phyloP scores from a whole-genome alignment of 108 stramenopile species.

The Discostella stelligeroides region DNA sequence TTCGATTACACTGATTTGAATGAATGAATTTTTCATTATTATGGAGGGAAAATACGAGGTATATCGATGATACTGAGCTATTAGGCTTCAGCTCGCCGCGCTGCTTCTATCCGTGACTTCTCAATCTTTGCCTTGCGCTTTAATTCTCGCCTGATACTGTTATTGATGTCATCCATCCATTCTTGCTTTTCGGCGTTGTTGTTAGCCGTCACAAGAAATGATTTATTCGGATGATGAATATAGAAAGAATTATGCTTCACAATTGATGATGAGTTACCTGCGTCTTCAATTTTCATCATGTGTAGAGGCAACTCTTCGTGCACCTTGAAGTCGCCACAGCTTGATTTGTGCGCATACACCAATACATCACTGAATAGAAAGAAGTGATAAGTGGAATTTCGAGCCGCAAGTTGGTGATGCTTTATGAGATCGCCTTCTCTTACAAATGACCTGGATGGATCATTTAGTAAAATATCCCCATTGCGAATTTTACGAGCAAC shows the following conservation, averaged over 20 bases:
- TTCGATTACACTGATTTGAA: too few species aligned
- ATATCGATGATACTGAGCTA: background rate
- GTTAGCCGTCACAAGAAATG: slow-evolving; percentile 77
- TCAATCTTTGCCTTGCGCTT: slow-evolving; percentile 51
- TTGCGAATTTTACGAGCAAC: slow-evolving; percentile 72
- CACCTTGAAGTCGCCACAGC: slow-evolving; percentile 55
- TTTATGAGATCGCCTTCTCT: slow-evolving; percentile 89
- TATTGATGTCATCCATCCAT: slow-evolving; percentile 66
- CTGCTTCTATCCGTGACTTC: slow-evolving; percentile 22
- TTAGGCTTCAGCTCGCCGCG: slow-evolving; percentile 6
- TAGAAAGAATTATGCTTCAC: slow-evolving; percentile 71
- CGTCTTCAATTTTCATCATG: slow-evolving; percentile 86
- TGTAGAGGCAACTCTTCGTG: slow-evolving; percentile 88
- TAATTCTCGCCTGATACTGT: slow-evolving; percentile 43
- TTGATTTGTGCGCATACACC: slow-evolving; percentile 52
- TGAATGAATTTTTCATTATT: too few species aligned
- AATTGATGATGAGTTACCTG: slow-evolving; percentile 34
- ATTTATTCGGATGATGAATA: slow-evolving; percentile 93
- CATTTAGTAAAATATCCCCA: slow-evolving; percentile 78
- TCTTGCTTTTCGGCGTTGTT: slow-evolving; percentile 51
- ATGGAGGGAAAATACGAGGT: too few species aligned
- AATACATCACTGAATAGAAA: slow-evolving; percentile 91
- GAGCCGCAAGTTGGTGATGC: slow-evolving; percentile 73
- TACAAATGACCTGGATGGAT: slow-evolving; percentile 79
- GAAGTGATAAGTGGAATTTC: slow-evolving; percentile 79